phyloP scores from a whole-genome alignment of 805 yeast species.

The Saccharomycopsis sp. region DNA sequence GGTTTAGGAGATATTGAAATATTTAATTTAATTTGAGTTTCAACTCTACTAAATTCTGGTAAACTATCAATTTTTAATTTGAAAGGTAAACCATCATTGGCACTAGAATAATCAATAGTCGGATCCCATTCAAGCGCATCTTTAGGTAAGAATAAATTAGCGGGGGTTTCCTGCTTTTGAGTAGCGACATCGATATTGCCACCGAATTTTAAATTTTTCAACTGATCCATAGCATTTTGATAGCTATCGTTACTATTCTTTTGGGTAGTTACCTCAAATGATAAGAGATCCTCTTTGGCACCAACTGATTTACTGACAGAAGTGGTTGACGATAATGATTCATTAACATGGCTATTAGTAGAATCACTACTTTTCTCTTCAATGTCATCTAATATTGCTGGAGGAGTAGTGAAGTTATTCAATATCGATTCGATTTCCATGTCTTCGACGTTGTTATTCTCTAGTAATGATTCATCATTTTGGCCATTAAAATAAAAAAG shows the following conservation, averaged over 20 bases:
- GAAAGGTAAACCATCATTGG: slow-evolving; percentile 31
- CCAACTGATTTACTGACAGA: not conserved
- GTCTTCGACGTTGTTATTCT: not conserved
- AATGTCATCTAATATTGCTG: not conserved
- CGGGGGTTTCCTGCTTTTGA: slow-evolving; percentile 5
- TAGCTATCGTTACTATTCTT: not conserved
- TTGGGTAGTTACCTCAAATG: not conserved
- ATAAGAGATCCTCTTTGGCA: not conserved
- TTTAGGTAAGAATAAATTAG: slow-evolving; percentile 16
- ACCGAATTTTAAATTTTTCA: slow-evolving; percentile 14
- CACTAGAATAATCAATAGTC: slow-evolving; percentile 1
- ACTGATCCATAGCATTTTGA: slow-evolving; percentile 5
- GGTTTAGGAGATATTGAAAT: slow-evolving; percentile 72
- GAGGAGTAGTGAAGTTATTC: slow-evolving; percentile 7
- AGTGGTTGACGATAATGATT: slow-evolving; percentile 3
- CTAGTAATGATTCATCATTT: not conserved
- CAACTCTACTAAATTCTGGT: slow-evolving; percentile 84
- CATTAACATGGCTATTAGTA: not conserved
- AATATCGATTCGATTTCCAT: slow-evolving; percentile 7
- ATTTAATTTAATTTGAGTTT: slow-evolving; percentile 83
- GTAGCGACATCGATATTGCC: not conserved
- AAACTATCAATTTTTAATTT: slow-evolving; percentile 49
- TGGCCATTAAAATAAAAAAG: slow-evolving; percentile 2
- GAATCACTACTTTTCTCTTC: slow-evolving; percentile 1
- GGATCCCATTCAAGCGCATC: slow-evolving; percentile 19